phyloP scores from a whole-genome alignment of 2,329 filamentous ascomycete species.

The Fusarium continuum region DNA sequence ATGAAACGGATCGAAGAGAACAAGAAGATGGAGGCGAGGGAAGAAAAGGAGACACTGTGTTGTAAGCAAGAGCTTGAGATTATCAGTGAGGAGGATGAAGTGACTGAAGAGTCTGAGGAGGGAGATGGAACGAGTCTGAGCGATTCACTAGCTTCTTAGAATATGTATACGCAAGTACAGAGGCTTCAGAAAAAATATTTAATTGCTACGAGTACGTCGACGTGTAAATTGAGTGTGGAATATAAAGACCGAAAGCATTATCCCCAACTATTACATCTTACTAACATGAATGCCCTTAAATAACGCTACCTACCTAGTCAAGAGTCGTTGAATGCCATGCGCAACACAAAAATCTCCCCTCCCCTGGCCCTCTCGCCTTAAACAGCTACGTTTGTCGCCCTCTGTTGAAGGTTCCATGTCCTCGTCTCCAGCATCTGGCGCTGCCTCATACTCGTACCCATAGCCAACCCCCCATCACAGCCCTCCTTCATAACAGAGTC shows the following conservation, averaged over 20 bases:
- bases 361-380: neutral
- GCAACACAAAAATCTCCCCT: neutral
- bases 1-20: slow-evolving; percentile 4
- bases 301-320: too few relatives aligned
- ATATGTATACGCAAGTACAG: neutral
- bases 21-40: neutral
- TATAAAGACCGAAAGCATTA: neutral
- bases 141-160: neutral
- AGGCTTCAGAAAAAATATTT: neutral
- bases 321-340: neutral
- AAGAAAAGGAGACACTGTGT: neutral
- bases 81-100: slow-evolving; percentile 13
- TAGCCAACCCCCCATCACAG: neutral
- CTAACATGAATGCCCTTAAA: neutral
- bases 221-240: neutral
- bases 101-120: neutral
- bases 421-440: slow-evolving; percentile 38
- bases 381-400: slow-evolving; percentile 11
- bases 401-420: slow-evolving; percentile 38
- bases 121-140: neutral
- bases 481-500: slow-evolving; percentile 30
- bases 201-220: neutral
- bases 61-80: neutral
- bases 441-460: slow-evolving; percentile 31
- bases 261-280: neutral